A percentile compares a stretch with the other conserved stretches of the same genome.
Conservation (phyloP, 1,139 yeast genomes). For the Saccharomyces pastorianus region DNA sequence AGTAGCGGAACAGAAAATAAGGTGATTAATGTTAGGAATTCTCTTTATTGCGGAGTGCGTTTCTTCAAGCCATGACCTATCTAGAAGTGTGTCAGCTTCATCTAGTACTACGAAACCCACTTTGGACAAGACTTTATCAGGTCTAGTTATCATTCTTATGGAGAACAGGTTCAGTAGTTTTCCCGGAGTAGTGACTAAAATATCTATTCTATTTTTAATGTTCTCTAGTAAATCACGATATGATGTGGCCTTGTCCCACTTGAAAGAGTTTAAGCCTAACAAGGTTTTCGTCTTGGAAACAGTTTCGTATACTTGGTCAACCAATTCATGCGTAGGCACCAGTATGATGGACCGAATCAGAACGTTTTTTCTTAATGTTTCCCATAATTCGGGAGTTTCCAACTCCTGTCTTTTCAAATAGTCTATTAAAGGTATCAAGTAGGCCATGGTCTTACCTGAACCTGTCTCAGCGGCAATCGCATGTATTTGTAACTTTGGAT, state of each 20-base stretch:
- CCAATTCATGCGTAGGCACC: slow-evolving; percentile 84
- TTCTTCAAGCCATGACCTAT: slow-evolving; percentile 66
- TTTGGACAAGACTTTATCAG: slow-evolving; percentile 40
- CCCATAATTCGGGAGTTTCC: slow-evolving; percentile 33
- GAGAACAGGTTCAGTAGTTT: slow-evolving; percentile 44
- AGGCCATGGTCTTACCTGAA: slow-evolving; percentile 92
- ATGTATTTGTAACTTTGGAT: slow-evolving; percentile 48
- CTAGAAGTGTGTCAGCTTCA: slow-evolving; percentile 92
- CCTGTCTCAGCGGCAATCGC: slow-evolving; percentile 95
- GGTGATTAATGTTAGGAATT: slow-evolving; percentile 50
- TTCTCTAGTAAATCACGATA: slow-evolving; percentile 44
- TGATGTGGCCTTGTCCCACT: slow-evolving; percentile 50
- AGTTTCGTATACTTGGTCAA: slow-evolving; percentile 63
- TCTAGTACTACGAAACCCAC: slow-evolving; percentile 69
- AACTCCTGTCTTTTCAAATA: slow-evolving; percentile 51
- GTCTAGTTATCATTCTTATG: slow-evolving; percentile 39
- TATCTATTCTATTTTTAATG: slow-evolving; percentile 53
- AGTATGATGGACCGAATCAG: slow-evolving; percentile 61
- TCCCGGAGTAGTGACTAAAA: slow-evolving; percentile 78
- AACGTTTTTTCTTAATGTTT: slow-evolving; percentile 33
- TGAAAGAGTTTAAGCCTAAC: slow-evolving; percentile 42
- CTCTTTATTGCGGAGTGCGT: slow-evolving; percentile 51
- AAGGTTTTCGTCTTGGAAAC: slow-evolving; percentile 37
- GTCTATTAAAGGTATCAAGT: slow-evolving; percentile 66
- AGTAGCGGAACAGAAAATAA: slow-evolving; percentile 83